Evolutionary conservation across 768 basidiomycete genomes (phyloP).

Genomic region (Russula earlei): DNA sequence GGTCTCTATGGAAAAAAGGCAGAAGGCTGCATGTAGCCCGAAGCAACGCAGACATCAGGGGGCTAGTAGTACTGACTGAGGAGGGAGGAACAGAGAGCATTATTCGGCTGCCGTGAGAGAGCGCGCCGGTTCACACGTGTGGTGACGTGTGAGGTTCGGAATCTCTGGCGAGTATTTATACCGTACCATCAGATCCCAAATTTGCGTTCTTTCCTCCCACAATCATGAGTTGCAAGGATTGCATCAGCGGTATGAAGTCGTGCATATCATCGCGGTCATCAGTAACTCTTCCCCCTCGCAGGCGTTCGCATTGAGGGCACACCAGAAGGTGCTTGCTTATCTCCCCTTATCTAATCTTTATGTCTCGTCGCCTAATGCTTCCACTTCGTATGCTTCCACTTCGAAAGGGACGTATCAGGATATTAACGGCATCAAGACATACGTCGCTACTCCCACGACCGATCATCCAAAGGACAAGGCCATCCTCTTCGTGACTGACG

Average conservation of each 20-base stretch:
- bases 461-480: constrained; percentile 34
- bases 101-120: no score
- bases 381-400: background rate
- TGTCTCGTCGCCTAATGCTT: background rate
- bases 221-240: constrained; percentile 47
- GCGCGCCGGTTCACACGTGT: no score
- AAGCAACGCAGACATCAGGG: no score
- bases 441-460: constrained; percentile 33
- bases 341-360: background rate
- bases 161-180: no score
- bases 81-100: no score
- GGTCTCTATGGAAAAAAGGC: no score
- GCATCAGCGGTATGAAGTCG: constrained; percentile 38
- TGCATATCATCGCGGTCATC: background rate
- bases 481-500: constrained; percentile 34
- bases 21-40: no score
- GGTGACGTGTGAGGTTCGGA: no score
- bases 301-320: constrained; percentile 31
- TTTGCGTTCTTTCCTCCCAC: background rate
- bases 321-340: constrained; percentile 28
- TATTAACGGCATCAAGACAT: constrained; percentile 31
- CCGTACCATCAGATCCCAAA: no score
- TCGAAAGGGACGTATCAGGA: constrained; percentile 28
- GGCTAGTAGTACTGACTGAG: no score
- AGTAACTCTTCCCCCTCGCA: constrained; percentile 1